Evolutionary conservation across 805 yeast species (phyloP).

Genomic region (Jamesozyma spencerorum): DNA sequence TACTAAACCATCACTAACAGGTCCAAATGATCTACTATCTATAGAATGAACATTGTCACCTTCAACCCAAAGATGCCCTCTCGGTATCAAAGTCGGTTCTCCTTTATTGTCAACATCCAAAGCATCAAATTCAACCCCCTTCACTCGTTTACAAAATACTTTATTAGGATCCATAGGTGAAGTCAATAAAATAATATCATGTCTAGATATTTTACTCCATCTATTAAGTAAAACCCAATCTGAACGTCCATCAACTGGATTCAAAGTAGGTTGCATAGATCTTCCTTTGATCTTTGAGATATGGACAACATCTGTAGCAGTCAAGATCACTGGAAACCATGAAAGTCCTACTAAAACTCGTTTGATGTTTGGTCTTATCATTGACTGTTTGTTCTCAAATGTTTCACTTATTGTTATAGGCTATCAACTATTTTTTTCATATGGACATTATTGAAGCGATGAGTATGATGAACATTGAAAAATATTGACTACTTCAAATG

Average conservation of each 20-base stretch:
- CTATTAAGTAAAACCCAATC: conserved; percentile 52
- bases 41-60: conserved; percentile 83
- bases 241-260: conserved; percentile 46
- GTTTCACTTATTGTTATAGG: no score
- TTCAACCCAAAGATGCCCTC: conserved; percentile 87
- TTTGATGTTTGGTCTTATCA: background rate
- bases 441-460: no score
- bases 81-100: conserved; percentile 46
- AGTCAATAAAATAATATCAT: conserved; percentile 69
- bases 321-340: conserved; percentile 76
- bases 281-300: conserved; percentile 68
- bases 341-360: conserved; percentile 29
- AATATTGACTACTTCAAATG: background rate
- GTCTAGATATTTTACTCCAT: conserved; percentile 25
- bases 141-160: conserved; percentile 69
- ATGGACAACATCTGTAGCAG: conserved; percentile 60
- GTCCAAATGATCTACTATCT: conserved; percentile 84
- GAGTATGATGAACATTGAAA: background rate
- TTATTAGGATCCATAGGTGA: conserved; percentile 75
- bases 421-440: no score
- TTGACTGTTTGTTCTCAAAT: conserved; percentile 17
- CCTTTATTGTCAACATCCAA: background rate
- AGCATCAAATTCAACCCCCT: conserved; percentile 65
- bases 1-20: conserved; percentile 71
- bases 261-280: conserved; percentile 85